Percentiles rank a stretch among this genome's conserved stretches.
Evolutionary conservation across 2,329 filamentous ascomycete species (phyloP).

Genomic region (Phialophora chinensis): DNA sequence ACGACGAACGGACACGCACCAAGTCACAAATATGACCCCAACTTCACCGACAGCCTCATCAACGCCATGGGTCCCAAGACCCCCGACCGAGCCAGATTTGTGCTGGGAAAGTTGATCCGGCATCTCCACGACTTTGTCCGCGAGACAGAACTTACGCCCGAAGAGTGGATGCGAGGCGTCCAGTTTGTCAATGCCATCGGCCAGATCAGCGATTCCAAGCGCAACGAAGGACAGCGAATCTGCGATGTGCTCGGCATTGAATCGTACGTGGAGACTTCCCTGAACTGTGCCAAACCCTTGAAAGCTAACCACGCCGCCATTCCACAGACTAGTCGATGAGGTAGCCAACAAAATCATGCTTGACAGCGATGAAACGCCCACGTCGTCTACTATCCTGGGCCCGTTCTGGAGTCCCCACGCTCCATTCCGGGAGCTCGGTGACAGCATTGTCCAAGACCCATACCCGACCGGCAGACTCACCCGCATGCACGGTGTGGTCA

Average conservation of each 20-base stretch:
- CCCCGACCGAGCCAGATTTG: slow-evolving; percentile 65
- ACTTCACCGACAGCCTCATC: slow-evolving; percentile 76
- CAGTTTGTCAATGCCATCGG: slow-evolving; percentile 77
- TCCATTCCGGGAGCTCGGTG: slow-evolving; percentile 72
- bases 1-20: slow-evolving; percentile 1
- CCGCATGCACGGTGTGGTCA: slow-evolving; percentile 9
- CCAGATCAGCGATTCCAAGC: slow-evolving; percentile 68
- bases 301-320: slow-evolving; percentile 25
- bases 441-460: slow-evolving; percentile 68
- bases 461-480: slow-evolving; percentile 51
- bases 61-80: slow-evolving; percentile 74
- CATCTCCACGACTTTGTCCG: slow-evolving; percentile 81
- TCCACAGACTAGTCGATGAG: slow-evolving; percentile 70
- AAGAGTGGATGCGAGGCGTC: slow-evolving; percentile 78
- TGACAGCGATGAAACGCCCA: slow-evolving; percentile 57
- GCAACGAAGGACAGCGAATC: slow-evolving; percentile 76
- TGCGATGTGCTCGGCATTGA: slow-evolving; percentile 77
- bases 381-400: slow-evolving; percentile 68
- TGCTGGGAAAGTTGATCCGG: slow-evolving; percentile 68
- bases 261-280: slow-evolving; percentile 47
- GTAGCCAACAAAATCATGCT: slow-evolving; percentile 73
- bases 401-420: slow-evolving; percentile 80
- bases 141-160: slow-evolving; percentile 75
- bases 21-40: slow-evolving; percentile 68
- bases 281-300: neutral